Conservation (phyloP, 192 early-diverging fungal genomes). For the Coemansia sp. region DNA sequence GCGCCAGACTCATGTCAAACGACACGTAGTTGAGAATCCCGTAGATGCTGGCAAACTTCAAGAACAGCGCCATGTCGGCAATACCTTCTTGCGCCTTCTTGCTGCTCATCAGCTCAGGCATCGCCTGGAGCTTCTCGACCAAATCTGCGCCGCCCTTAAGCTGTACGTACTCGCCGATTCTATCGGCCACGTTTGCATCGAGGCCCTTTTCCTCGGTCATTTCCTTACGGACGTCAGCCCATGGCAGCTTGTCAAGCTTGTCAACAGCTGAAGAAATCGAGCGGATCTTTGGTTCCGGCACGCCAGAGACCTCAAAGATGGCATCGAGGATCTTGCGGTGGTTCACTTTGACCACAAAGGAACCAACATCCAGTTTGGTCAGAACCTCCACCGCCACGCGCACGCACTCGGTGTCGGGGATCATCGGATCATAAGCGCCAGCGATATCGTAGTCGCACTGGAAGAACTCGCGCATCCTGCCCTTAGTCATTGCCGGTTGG, state of each 20-base stretch:
- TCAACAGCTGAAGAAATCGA: slow-evolving; percentile 96
- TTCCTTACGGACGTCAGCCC: slow-evolving; percentile 91
- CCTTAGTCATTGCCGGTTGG: slow-evolving; percentile 97
- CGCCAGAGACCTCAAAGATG: slow-evolving; percentile 95
- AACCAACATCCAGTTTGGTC: slow-evolving; percentile 74
- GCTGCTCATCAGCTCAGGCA: slow-evolving; percentile 67
- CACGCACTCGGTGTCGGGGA: slow-evolving; percentile 93
- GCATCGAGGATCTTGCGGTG: slow-evolving; percentile 97
- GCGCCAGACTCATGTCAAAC: slow-evolving; percentile 94
- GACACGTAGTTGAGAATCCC: slow-evolving; percentile 66
- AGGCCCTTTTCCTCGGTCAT: slow-evolving; percentile 95
- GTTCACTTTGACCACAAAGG: slow-evolving; percentile 94
- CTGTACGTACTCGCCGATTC: slow-evolving; percentile 91
- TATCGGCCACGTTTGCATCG: slow-evolving; percentile 73
- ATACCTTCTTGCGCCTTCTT: slow-evolving; percentile 74
- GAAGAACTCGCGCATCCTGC: slow-evolving; percentile 98
- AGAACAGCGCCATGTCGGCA: slow-evolving; percentile 81
- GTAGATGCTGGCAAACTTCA: slow-evolving; percentile 83
- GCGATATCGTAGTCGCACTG: slow-evolving; percentile 99
- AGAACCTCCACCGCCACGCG: slow-evolving; percentile 82
- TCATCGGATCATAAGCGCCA: slow-evolving; percentile 90
- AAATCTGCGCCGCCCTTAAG: slow-evolving; percentile 77
- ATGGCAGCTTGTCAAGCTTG: slow-evolving; percentile 96
- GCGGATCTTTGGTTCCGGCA: slow-evolving; percentile 83
- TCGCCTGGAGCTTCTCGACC: slow-evolving; percentile 65